phyloP scores from a whole-genome alignment of 352 stramenopile species.

The Pythium brassicae region DNA sequence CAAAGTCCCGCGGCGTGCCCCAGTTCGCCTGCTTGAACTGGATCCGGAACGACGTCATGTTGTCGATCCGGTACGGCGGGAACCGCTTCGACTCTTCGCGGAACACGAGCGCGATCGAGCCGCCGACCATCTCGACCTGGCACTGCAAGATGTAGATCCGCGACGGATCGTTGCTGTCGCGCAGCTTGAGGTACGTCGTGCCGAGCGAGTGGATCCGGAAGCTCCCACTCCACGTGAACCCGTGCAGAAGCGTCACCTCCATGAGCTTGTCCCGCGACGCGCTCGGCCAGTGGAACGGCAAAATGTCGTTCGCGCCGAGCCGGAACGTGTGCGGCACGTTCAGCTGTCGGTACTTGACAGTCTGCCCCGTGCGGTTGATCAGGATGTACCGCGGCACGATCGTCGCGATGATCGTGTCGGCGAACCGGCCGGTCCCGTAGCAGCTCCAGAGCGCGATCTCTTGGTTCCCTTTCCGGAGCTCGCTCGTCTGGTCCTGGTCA shows the following conservation, averaged over 20 bases:
- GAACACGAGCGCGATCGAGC: slow-evolving; percentile 82
- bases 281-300: slow-evolving; percentile 85
- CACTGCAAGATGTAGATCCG: slow-evolving; percentile 88
- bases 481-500: slow-evolving; percentile 52
- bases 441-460: slow-evolving; percentile 84
- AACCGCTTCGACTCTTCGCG: slow-evolving; percentile 83
- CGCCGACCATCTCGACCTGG: slow-evolving; percentile 82
- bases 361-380: slow-evolving; percentile 82
- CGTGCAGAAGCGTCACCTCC: slow-evolving; percentile 80
- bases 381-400: slow-evolving; percentile 85
- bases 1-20: slow-evolving; percentile 65
- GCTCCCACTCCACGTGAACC: slow-evolving; percentile 81
- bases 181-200: slow-evolving; percentile 85
- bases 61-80: slow-evolving; percentile 88
- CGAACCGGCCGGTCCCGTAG: slow-evolving; percentile 78
- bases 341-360: slow-evolving; percentile 82
- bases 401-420: slow-evolving; percentile 84
- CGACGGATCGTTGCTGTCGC: slow-evolving; percentile 57
- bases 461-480: slow-evolving; percentile 61
- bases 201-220: slow-evolving; percentile 84
- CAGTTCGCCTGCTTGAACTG: slow-evolving; percentile 82
- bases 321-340: slow-evolving; percentile 72
- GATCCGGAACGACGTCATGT: slow-evolving; percentile 89
- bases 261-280: slow-evolving; percentile 70
- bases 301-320: slow-evolving; percentile 65